phyloP scores from a whole-genome alignment of 164 flowering plant genomes.

The Piper betle region DNA sequence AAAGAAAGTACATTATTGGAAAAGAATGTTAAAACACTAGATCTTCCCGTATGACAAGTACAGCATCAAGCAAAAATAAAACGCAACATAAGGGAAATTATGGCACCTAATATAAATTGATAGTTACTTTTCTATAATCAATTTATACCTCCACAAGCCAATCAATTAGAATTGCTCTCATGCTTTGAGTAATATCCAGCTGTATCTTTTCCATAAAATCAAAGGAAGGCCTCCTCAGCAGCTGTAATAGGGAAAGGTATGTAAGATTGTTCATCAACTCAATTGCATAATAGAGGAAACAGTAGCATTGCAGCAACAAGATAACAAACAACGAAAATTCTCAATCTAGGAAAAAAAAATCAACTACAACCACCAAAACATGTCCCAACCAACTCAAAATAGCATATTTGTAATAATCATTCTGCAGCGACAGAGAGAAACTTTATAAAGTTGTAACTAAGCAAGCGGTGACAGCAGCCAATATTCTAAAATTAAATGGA shows the following conservation, averaged over 20 bases:
- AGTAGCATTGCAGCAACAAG: no score
- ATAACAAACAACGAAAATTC: neutral
- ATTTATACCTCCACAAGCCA: slow-evolving; percentile 95
- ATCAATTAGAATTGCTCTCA: slow-evolving; percentile 85
- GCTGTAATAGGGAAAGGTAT: slow-evolving; percentile 26
- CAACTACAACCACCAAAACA: neutral
- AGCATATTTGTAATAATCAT: neutral
- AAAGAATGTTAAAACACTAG: no score
- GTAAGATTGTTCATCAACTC: neutral
- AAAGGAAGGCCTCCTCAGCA: slow-evolving; percentile 37
- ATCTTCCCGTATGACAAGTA: no score
- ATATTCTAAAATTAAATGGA: no score
- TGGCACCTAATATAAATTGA: neutral
- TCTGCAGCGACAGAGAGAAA: neutral
- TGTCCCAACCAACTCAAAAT: neutral
- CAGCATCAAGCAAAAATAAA: no score
- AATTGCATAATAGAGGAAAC: neutral
- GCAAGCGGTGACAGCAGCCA: neutral
- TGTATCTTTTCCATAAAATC: slow-evolving; percentile 73
- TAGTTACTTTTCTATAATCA: neutral
- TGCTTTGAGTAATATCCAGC: slow-evolving; percentile 57
- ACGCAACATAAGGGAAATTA: no score
- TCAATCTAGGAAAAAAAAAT: no score
- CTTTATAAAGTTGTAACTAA: neutral
- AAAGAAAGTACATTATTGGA: slow-evolving; percentile 9